Base-by-base conservation (phyloP, 768 basidiomycete species). In the Xerocomellus dryophilus region DNA sequence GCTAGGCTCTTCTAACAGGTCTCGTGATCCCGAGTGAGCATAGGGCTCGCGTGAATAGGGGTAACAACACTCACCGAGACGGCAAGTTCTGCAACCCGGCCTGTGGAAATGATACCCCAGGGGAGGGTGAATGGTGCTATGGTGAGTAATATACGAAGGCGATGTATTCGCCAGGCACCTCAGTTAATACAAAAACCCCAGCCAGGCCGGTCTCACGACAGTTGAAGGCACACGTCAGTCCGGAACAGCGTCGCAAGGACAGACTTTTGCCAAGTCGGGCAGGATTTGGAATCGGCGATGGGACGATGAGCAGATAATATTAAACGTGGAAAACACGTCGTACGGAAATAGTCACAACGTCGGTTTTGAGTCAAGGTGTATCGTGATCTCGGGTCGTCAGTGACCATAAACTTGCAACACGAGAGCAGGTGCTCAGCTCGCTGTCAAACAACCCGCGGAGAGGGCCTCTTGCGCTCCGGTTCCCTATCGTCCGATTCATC, bases 51-150 rank as follows among this genome's bases (percentile, higher is more conserved):
- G 21, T 32, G 5, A 20, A 48, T 14, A 40, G 39, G 32, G 23
- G 15, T 8, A 15, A 20, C 15, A 18, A 7, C n/a, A 45, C 68
- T 54, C 38, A 77, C 79, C 66, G 70, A 73, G 43, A 75, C 15
- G 18, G 32, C 29, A 34, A 23, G 9, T 15, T 34, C 29, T 21
- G 31, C 14, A 27, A 27, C 11, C 46, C n/a, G 29, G 8, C 23
- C 35, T 18, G 20, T 42, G 6, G 20, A 40, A 14, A 50, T 23
- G 31, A 44, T 44, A 4, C 14, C 11, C 31, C 25, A 39, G 31
- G 9, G 15, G 18, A 25, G 34, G 39, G 39, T 11, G 21, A 18
- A 25, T 18, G 23, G 21, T 10, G 11, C 18, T 38, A 11, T 39
- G 25, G 17, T 34, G 44, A 12, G 15, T 34, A 4, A 20, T 5